Evolutionary conservation across 164 flowering plant genomes (phyloP).

Genomic region (Litsea cubeba): DNA sequence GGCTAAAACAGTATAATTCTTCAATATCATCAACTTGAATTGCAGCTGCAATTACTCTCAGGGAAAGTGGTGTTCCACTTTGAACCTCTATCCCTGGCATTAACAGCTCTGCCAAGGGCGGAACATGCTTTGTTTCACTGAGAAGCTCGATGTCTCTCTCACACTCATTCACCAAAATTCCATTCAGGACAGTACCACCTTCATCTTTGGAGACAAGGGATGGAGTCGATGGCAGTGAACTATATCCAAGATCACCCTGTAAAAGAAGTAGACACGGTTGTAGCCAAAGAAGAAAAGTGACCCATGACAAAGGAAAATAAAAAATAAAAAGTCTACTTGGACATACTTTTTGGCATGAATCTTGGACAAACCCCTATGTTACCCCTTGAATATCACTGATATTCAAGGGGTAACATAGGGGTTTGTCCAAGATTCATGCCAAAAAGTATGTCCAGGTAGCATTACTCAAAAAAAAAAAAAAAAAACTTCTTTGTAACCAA

Average conservation of each 20-base stretch:
- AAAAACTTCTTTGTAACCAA: background rate
- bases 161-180: conserved; percentile 26
- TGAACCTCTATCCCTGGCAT: conserved; percentile 15
- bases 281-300: background rate
- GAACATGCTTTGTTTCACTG: conserved; percentile 20
- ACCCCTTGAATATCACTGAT: too few species aligned
- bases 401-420: too few species aligned
- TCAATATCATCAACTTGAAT: conserved; percentile 55
- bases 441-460: too few species aligned
- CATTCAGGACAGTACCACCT: conserved; percentile 27
- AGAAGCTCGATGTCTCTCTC: conserved; percentile 20
- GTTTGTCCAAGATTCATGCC: too few species aligned
- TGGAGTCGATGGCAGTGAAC: conserved; percentile 14
- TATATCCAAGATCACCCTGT: conserved; percentile 38
- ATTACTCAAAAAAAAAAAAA: too few species aligned
- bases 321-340: too few species aligned
- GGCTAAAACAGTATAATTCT: conserved; percentile 19
- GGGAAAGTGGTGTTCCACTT: conserved; percentile 43
- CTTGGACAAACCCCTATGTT: too few species aligned
- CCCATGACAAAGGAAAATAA: background rate
- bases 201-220: conserved; percentile 23
- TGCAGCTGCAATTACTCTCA: conserved; percentile 67
- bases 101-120: conserved; percentile 26
- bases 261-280: background rate
- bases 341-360: too few species aligned